Evolutionary conservation across 176 grass and related monocot genomes (phyloP).

Genomic region (Oryza punctata): DNA sequence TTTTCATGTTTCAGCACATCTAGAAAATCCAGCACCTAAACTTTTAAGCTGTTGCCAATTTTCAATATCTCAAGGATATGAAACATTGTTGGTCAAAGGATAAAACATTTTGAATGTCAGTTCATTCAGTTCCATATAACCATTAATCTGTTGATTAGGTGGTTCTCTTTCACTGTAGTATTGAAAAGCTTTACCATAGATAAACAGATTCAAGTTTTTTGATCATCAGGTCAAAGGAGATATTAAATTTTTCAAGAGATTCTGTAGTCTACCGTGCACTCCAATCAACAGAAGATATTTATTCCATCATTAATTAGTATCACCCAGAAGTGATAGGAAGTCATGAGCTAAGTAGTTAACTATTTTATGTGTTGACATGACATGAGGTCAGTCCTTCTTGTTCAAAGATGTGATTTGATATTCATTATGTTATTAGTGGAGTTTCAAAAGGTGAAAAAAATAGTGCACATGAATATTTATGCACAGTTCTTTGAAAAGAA

Average conservation of each 20-base stretch:
- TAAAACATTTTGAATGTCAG: conserved; percentile 5
- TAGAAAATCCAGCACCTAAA: conserved; percentile 11
- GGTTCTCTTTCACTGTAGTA: background rate
- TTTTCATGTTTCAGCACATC: background rate
- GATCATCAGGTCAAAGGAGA: background rate
- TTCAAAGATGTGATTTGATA: background rate
- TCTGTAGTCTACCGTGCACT: background rate
- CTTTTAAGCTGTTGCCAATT: background rate
- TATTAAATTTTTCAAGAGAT: conserved; percentile 31
- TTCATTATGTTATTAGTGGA: background rate
- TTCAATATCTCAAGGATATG: conserved; percentile 8
- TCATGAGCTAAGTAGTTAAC: conserved; percentile 16
- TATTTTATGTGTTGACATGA: background rate
- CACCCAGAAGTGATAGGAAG: background rate
- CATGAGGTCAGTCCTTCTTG: background rate
- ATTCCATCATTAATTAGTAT: background rate
- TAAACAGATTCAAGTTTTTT: background rate
- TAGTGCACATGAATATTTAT: background rate
- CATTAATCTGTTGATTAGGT: background rate
- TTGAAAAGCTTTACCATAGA: background rate
- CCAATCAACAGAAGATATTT: conserved; percentile 5
- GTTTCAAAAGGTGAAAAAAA: background rate
- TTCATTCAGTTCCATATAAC: background rate
- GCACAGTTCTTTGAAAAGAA: background rate
- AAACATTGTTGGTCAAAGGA: background rate